Base-by-base conservation (phyloP, 768 basidiomycete species). In the Naematelia encephala region DNA sequence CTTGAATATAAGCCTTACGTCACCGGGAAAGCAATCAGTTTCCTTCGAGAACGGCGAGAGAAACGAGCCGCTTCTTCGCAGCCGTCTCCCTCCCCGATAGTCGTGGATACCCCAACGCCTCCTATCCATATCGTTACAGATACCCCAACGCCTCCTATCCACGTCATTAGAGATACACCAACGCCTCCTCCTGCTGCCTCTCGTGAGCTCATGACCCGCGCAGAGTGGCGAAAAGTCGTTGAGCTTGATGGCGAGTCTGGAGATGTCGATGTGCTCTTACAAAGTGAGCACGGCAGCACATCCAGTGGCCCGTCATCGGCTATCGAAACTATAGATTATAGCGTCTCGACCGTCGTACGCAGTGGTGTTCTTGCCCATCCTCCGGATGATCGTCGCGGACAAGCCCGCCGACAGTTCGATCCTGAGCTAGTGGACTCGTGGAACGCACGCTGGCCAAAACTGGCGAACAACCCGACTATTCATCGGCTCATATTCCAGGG, bases 401-500 rank as follows among this genome's bases (percentile, higher is more conserved):
- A 23, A 1, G 62, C 46, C 26, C 29, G 26, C 12, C 27, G 62
- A 21, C 12, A 64, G 5, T 52, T 64, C 34, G 34, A 39, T 39
- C 8, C 34, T 16, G 34, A 39, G 34, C 34, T 39, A 39, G 34
- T 39, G 34, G 34, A 39, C 16, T 39, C 34, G 34, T 39, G 34
- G 34, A 39, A 39, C 16, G 34, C 34, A 16, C 34, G 34, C 8
- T 39, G 8, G 8, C 8, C 8, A 39, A 39, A 30, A 8, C 43
- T 68, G 19, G 61, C 66, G 2, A 42, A 50, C 14, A 67, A 69
- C 21, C 62, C 64, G 1, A 51, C 59, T 4, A 56, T 74, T 2
- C 69, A 68, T 49, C 81, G 83, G 16, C 67, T 74, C 2, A 77
- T 90, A 1, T 87, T 90, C 58, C 82, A 86, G 67, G 82, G 83